Evolutionary conservation across 208 protist genomes (phyloP).

Genomic region (Trichomonas vaginalis): DNA sequence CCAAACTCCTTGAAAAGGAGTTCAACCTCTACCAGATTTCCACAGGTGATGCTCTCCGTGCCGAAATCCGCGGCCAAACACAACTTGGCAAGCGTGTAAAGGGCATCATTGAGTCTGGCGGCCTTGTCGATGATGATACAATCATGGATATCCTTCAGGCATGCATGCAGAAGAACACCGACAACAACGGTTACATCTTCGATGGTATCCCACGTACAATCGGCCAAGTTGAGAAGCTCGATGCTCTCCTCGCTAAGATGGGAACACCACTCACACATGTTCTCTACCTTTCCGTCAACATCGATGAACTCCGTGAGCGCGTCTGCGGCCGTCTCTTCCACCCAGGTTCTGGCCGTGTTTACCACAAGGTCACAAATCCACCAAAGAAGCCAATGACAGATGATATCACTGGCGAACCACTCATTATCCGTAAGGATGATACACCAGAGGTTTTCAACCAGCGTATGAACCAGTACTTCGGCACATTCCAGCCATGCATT

Average conservation of each 20-base stretch:
- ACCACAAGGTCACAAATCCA: constrained; percentile 33
- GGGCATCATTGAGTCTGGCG: background rate
- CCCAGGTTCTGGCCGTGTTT: constrained; percentile 27
- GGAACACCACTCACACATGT: constrained; percentile 24
- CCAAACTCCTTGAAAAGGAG: constrained; percentile 23
- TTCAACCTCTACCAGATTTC: constrained; percentile 26
- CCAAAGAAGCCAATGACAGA: constrained; percentile 34
- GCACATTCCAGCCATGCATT: constrained; percentile 24
- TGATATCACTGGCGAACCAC: constrained; percentile 40
- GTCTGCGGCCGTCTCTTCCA: constrained; percentile 35
- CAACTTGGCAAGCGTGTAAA: constrained; percentile 1
- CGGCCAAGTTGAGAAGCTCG: constrained; percentile 20
- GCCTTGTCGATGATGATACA: constrained; percentile 23
- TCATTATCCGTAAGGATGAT: constrained; percentile 39
- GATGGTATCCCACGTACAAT: constrained; percentile 27
- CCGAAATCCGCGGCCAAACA: constrained; percentile 14
- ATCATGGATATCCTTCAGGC: background rate
- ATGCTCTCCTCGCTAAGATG: constrained; percentile 24
- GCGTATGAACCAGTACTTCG: constrained; percentile 32
- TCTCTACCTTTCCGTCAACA: constrained; percentile 21
- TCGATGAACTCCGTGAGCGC: constrained; percentile 16
- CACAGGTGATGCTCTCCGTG: constrained; percentile 21
- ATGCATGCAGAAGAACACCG: background rate
- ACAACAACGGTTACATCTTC: constrained; percentile 19
- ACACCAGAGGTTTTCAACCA: constrained; percentile 30